phyloP scores from a whole-genome alignment of 805 yeast species.

The Lipomyces oligophaga region DNA sequence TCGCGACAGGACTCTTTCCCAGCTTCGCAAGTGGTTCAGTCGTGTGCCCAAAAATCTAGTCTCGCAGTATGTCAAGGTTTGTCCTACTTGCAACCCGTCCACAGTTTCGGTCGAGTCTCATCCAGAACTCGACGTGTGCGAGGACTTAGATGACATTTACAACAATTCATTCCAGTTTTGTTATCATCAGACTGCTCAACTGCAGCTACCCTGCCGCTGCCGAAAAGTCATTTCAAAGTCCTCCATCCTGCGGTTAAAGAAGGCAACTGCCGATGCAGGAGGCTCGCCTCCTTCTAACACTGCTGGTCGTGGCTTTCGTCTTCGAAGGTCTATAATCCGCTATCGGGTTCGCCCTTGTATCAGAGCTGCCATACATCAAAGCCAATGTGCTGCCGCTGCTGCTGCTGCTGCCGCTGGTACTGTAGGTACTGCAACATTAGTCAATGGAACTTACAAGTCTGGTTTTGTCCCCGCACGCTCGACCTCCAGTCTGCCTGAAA shows the following conservation, averaged over 20 bases:
- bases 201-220: conserved; percentile 7
- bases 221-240: neutral
- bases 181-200: conserved; percentile 8
- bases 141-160: neutral
- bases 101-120: conserved; percentile 74
- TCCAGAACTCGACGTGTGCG: conserved; percentile 42
- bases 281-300: neutral
- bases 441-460: too few species aligned
- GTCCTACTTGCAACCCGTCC: conserved; percentile 41
- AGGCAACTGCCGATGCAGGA: neutral
- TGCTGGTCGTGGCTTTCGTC: neutral
- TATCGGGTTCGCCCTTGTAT: conserved; percentile 5
- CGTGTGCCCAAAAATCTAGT: conserved; percentile 28
- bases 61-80: conserved; percentile 26
- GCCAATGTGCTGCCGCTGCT: conserved; percentile 5
- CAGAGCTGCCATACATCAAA: neutral
- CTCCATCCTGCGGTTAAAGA: too few species aligned
- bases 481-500: too few species aligned
- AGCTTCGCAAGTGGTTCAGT: conserved; percentile 23
- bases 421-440: too few species aligned
- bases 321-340: conserved; percentile 7
- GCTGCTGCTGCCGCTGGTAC: too few species aligned
- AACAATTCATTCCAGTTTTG: conserved; percentile 1
- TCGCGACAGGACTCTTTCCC: conserved; percentile 25
- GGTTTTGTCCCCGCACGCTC: too few species aligned